Evolutionary conservation across 2,329 filamentous ascomycete genomes (phyloP).

Genomic region (Incumbomyces delicatus): DNA sequence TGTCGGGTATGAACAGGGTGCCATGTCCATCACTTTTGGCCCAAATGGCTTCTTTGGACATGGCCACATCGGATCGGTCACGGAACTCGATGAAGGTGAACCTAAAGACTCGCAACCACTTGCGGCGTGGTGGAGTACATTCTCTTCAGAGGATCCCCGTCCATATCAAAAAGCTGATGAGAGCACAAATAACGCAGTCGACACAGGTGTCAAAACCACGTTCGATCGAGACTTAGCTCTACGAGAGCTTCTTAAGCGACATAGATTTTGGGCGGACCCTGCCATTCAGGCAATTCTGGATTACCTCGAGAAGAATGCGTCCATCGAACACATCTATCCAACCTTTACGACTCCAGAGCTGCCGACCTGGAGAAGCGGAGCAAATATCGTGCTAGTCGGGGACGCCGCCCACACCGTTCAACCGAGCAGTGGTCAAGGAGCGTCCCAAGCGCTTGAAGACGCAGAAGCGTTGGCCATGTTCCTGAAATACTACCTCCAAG

Average conservation of each 20-base stretch:
- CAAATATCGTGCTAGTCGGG: constrained; percentile 23
- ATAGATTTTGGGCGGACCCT: constrained; percentile 38
- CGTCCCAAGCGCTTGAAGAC: constrained; percentile 34
- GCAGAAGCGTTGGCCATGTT: constrained; percentile 34
- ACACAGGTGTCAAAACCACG: constrained; percentile 4
- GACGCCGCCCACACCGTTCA: constrained; percentile 29
- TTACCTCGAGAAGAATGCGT: constrained; percentile 24
- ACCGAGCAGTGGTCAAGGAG: constrained; percentile 26
- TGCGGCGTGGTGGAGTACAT: constrained; percentile 39
- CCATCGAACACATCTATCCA: constrained; percentile 35
- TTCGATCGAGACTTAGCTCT: constrained; percentile 12
- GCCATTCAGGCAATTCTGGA: constrained; percentile 33
- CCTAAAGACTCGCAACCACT: constrained; percentile 23
- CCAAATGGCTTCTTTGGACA: constrained; percentile 45
- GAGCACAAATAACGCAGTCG: background rate
- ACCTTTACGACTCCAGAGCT: constrained; percentile 40
- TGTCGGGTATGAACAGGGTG: constrained; percentile 22
- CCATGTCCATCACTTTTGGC: constrained; percentile 37
- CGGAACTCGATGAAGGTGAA: constrained; percentile 11
- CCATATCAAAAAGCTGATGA: constrained; percentile 11
- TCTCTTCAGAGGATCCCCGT: constrained; percentile 6
- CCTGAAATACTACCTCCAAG: constrained; percentile 25
- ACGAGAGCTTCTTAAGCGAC: constrained; percentile 28
- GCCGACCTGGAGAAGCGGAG: constrained; percentile 34
- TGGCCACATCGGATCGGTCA: constrained; percentile 27